Evolutionary conservation across 495 filamentous ascomycete species (phyloP), one percentile per base, ranked within the genome.

Genomic region (Thermothielavioides terrestris): DNA sequence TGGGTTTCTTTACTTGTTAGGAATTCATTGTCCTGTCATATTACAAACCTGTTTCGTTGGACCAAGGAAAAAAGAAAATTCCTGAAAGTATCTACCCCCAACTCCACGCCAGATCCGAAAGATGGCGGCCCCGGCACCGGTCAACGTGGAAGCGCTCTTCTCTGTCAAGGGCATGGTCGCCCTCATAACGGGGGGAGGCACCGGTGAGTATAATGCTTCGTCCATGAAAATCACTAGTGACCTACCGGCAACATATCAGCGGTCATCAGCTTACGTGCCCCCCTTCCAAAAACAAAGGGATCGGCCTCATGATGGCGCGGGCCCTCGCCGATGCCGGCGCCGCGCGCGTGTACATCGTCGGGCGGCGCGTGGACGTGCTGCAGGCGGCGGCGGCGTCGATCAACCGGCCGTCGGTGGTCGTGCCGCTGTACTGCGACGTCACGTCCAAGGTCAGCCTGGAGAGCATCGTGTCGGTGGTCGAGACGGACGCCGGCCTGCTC

Each of bases 331-430:
- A 50, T 10, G 62, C 51, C 20, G 85, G 85, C 11, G 84, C 85
- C 8, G 52, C 67, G 12, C 80, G 79, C 48, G 78, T 89, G 21
- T 89, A 86, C 74, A 86, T 89, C 42, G 56, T 83, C 32, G 84
- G 84, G n/a, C 73, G 85, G 23, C 76, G 83, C 9, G 58, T 75
- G 32, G 71, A 80, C 17, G 66, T 76, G 0, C 74, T 85, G 0
- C 64, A 79, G 38, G 61, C 68, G 27, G 75, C 77, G 12, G 72
- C 75, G 2, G 60, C 65, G 7, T 46, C 55, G 3, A 56, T 70
- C 56, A 60, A 59, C 22, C 60, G 64, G 30, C 61, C 65, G 15
- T 60, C 63, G 41, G 64, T 71, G 5, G 75, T 70, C 6, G 75
- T 84, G 36, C 82, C 84, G 7, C 54, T 87, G 23, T 56, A 64